Conservation (phyloP, 805 yeast genomes). For the Saccharomyces paradoxus region DNA sequence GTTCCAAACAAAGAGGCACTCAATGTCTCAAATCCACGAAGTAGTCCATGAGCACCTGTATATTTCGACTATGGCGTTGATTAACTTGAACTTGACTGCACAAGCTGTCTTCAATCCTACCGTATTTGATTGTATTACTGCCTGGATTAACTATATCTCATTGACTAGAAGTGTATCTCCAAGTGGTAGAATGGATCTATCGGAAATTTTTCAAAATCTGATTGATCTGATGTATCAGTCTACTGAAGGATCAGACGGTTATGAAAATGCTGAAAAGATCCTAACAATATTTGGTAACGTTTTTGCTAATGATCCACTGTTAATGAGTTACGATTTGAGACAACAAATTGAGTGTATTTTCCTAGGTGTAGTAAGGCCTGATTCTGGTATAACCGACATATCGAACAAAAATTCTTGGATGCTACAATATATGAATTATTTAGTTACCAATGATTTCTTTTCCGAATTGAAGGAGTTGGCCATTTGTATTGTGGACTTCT, state of each 20-base stretch:
- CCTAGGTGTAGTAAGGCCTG: conserved; percentile 24
- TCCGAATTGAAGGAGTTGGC: conserved; percentile 29
- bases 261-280: conserved; percentile 20
- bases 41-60: conserved; percentile 29
- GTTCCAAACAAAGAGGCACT: conserved; percentile 21
- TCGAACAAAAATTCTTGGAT: conserved; percentile 25
- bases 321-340: conserved; percentile 27
- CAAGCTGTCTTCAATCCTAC: conserved; percentile 6
- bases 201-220: conserved; percentile 23
- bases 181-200: conserved; percentile 25
- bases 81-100: conserved; percentile 19
- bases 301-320: conserved; percentile 24
- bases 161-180: conserved; percentile 22
- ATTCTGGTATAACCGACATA: conserved; percentile 9
- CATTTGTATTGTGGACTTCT: conserved; percentile 26
- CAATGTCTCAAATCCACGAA: conserved; percentile 22
- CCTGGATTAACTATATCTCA: conserved; percentile 29
- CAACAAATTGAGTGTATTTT: conserved; percentile 25
- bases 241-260: conserved; percentile 19
- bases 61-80: conserved; percentile 26
- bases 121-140: conserved; percentile 20
- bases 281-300: conserved; percentile 23
- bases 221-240: conserved; percentile 26
- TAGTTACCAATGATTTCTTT: conserved; percentile 26
- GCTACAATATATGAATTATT: conserved; percentile 28